Base-by-base conservation (phyloP, 1,139 yeast species). In the Zygosaccharomyces pseudobailii region DNA sequence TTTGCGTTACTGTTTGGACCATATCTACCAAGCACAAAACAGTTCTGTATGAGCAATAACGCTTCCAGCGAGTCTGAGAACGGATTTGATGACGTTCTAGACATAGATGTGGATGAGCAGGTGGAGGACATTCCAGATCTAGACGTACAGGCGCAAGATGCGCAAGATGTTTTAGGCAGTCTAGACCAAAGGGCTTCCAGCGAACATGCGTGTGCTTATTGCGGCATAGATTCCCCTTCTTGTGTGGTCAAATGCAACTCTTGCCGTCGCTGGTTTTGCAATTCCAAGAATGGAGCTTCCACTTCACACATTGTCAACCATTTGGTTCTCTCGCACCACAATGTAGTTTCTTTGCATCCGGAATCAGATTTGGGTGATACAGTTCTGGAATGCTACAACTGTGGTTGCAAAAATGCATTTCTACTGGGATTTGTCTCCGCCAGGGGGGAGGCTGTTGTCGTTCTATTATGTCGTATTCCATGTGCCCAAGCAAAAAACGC, bases 241-340 rank as follows among this genome's bases (percentile, higher is more conserved):
- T 74, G 84, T 42, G 85, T 89, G 20, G 85, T 86, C 36, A 81
- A 84, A 57, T 90, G 97, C 70, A 78, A 79, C 49, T 73, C 78
- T 4, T 89, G 97, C 67, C 69, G 79, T 59, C 84, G 82, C 63
- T 90, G 97, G 97, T 90, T 90, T 65, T 90, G 97, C 70, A 90
- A 90, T 63, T 77, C 87, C n/a, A 79, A 80, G 49, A 74, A 79
- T 25, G 72, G 73, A 39, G 71, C 80, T 7, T 69, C 78, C 7
- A 64, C 90, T 19, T 85, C 96, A 1, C 97, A 90, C 65, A 87
- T 90, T 28, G 82, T 90, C 13, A 86, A 88, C 17, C 97, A 90
- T 67, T 70, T 89, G 63, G 95, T 88, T 31, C 70, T 87, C 58
- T 78, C 96, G 2, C 80, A 85, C 51, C 97, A 90, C 65, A 82